Base-by-base conservation (phyloP, 148 eudicot species). In the Vaccinium darrowii region DNA sequence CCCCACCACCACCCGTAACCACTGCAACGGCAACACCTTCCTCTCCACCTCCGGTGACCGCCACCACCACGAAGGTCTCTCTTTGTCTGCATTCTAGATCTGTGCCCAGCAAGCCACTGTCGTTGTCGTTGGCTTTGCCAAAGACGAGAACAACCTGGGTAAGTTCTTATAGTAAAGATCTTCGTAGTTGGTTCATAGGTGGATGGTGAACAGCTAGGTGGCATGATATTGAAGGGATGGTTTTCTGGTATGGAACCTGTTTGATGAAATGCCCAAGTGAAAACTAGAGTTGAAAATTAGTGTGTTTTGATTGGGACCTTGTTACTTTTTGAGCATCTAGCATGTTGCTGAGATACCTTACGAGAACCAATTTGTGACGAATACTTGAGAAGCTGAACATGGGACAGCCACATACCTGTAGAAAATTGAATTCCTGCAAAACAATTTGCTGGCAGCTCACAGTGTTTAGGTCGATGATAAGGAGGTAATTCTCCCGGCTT, bases 341-440 rank as follows among this genome's bases (percentile, higher is more conserved):
- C 98, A 96, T 90, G 88, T 96, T 91, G 96, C 98, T 51, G 98
- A 94, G 90, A 92, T 94, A 85, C 85, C 94, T 65, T 94, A 83
- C 88, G 98, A 96, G 93, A 96, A 96, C 90, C 90, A 94, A 85
- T 77, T 90, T 80, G 95, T 96, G 73, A 85, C 81, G 74, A 89
- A 88, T 43, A 87, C 90, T 83, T 88, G 96, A 78, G 88, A 91
- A 84, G 91, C 91, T 89, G 94, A 93, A 85, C 91, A 94, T 88
- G 98, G 98, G 77, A 96, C 98, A 78, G 98, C 94, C 77, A 88
- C 96, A 30, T 90, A 90, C 87, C 92, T 96, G 87, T 90, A 96
- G 86, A 93, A 91, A 86, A 86, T 96, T 21, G 65, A 89, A 67
- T 87, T 96, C 87, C 86, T 96, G 30, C 90, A 90, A 62, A 89